These are phyloP conservation scores for Santalum album DNA, from an alignment of 164 flowering plant genomes.

Conservation along the genomic window DNA sequence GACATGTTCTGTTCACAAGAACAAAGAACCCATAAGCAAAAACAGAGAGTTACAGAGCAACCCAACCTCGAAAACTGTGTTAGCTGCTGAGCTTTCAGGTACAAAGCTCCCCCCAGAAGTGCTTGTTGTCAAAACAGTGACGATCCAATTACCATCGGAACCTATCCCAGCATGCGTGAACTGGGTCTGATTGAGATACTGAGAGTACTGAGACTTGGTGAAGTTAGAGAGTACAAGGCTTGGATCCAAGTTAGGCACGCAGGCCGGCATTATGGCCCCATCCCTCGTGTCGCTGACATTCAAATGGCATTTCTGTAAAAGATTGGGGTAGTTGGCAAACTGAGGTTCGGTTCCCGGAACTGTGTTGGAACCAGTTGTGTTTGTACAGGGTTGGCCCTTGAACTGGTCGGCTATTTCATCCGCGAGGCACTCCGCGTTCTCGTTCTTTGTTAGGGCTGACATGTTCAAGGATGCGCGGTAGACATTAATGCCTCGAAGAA, in stretches of 20 bases:
- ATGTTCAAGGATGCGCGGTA: conserved; percentile 47
- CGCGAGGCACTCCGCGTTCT: conserved; percentile 76
- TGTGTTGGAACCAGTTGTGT: conserved; percentile 38
- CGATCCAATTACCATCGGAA: conserved; percentile 57
- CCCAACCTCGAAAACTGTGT: conserved; percentile 12
- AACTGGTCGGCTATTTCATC: conserved; percentile 40
- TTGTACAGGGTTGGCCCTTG: conserved; percentile 36
- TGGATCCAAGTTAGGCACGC: conserved; percentile 51
- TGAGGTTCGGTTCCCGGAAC: conserved; percentile 34
- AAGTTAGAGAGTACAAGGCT: conserved; percentile 34
- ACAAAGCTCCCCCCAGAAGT: conserved; percentile 38
- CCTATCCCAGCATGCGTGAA: conserved; percentile 53
- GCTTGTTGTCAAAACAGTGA: conserved; percentile 46
- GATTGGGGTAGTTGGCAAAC: conserved; percentile 36
- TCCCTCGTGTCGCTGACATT: conserved; percentile 50
- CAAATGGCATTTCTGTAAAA: conserved; percentile 51
- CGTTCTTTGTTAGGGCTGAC: conserved; percentile 37
- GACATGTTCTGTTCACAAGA: conserved; percentile 14
- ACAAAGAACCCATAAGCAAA: conserved; percentile 13
- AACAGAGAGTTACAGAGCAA: conserved; percentile 16
- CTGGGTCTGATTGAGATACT: conserved; percentile 35
- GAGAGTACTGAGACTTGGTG: conserved; percentile 42
- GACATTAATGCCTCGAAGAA: conserved; percentile 57
- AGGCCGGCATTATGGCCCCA: conserved; percentile 59
- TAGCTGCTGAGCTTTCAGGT: conserved; percentile 17